phyloP scores from a whole-genome alignment of 2,329 filamentous ascomycete species.

The Arthrinium puccinioides region DNA sequence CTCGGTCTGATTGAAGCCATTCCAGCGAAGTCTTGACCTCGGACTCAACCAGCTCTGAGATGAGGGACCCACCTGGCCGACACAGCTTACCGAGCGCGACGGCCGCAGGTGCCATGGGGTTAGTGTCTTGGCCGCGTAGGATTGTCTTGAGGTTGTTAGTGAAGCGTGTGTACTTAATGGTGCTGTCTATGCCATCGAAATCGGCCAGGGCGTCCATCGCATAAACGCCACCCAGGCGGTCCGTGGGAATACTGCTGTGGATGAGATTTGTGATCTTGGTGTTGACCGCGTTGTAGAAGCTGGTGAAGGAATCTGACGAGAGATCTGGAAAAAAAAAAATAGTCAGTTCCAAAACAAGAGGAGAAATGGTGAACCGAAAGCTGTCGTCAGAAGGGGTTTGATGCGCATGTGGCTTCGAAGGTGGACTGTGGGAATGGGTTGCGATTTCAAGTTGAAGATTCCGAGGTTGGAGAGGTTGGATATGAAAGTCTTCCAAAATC shows the following conservation, averaged over 20 bases:
- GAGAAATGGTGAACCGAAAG: too few species aligned
- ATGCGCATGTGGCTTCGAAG: too few species aligned
- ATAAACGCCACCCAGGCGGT: conserved; percentile 85
- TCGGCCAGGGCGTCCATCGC: conserved; percentile 90
- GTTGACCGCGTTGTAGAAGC: conserved; percentile 50
- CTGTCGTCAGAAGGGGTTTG: too few species aligned
- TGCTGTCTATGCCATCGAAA: conserved; percentile 90
- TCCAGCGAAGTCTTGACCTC: conserved; percentile 95
- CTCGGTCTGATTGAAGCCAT: conserved; percentile 90
- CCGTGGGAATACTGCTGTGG: conserved; percentile 77
- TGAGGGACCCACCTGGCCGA: conserved; percentile 84
- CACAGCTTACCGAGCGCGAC: conserved; percentile 85
- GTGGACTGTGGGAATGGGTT: background rate
- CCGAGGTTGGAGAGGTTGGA: too few species aligned
- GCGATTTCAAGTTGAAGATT: too few species aligned
- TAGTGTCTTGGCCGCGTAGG: conserved; percentile 82
- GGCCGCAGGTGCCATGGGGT: conserved; percentile 84
- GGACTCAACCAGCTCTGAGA: conserved; percentile 91
- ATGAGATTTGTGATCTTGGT: conserved; percentile 56
- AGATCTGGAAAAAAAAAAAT: conserved; percentile 68
- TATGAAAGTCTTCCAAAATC: too few species aligned
- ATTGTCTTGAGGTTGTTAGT: conserved; percentile 84
- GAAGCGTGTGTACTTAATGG: conserved; percentile 90
- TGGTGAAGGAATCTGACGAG: conserved; percentile 66
- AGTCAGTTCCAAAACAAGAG: too few species aligned